These are phyloP conservation scores for Margaritispora aquatica DNA, from an alignment of 495 filamentous ascomycete species.

Conservation along the genomic window DNA sequence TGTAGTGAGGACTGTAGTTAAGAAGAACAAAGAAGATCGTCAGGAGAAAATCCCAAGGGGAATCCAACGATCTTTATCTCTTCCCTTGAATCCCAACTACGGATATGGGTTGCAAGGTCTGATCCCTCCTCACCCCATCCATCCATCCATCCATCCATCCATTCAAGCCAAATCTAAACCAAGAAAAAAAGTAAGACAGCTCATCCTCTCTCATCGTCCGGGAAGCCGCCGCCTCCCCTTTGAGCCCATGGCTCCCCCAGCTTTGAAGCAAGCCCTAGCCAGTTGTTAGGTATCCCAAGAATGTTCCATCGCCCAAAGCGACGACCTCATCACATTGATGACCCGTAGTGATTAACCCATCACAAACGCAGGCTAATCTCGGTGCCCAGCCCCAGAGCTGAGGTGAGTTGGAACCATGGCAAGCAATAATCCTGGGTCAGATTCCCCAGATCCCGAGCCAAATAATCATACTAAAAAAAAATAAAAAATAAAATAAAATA, in stretches of 20 bases:
- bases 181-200: conserved; percentile 1
- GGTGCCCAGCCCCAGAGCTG: not conserved
- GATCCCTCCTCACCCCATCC: too few species aligned
- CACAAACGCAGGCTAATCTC: not conserved
- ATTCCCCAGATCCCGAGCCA: not conserved
- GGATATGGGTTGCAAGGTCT: not conserved
- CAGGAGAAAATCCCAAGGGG: not conserved
- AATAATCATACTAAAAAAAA: too few species aligned
- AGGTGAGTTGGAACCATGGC: too few species aligned
- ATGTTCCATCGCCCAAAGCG: conserved; percentile 8
- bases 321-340: too few species aligned
- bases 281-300: not conserved
- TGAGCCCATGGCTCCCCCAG: not conserved
- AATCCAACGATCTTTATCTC: not conserved
- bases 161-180: not conserved
- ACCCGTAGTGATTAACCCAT: too few species aligned
- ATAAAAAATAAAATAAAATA: too few species aligned
- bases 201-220: not conserved
- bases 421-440: too few species aligned
- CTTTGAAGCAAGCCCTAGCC: not conserved
- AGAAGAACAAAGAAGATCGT: not conserved
- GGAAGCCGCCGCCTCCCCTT: conserved; percentile 26
- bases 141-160: too few species aligned
- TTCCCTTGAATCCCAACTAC: not conserved
- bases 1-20: not conserved